Evolutionary conservation across 1,284 basidiomycete species (phyloP).

Genomic region (Leccinum huronense): DNA sequence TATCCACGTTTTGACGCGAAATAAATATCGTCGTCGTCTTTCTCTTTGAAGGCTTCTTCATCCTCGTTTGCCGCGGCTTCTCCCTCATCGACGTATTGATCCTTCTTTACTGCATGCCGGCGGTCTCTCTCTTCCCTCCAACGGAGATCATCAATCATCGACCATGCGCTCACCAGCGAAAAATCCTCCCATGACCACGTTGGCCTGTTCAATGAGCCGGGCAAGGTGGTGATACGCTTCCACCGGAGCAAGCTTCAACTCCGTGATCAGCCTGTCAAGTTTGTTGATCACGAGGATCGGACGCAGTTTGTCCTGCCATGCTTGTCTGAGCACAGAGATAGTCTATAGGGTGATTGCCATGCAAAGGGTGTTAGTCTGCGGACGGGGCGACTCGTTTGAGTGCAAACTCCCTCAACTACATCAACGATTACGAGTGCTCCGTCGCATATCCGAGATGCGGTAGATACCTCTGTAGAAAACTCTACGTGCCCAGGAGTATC

Average conservation of each 20-base stretch:
- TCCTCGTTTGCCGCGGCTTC: conserved; percentile 57
- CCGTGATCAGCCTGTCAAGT: conserved; percentile 92
- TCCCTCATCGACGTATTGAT: conserved; percentile 61
- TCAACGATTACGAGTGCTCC: conserved; percentile 97
- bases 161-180: conserved; percentile 98
- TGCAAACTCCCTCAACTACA: conserved; percentile 97
- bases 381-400: conserved; percentile 63
- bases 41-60: conserved; percentile 80
- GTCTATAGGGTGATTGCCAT: conserved; percentile 54
- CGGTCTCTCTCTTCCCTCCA: conserved; percentile 93
- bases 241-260: conserved; percentile 86
- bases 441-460: conserved; percentile 91
- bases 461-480: conserved; percentile 96
- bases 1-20: conserved; percentile 96
- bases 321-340: conserved; percentile 92
- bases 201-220: conserved; percentile 95
- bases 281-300: conserved; percentile 98
- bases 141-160: conserved; percentile 86
- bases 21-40: conserved; percentile 97
- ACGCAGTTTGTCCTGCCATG: conserved; percentile 86
- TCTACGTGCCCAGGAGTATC: conserved; percentile 99
- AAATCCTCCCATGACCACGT: conserved; percentile 96
- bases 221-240: conserved; percentile 96
- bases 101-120: conserved; percentile 72
- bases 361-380: background rate